A percentile compares a stretch with the other conserved stretches of the same genome.
phyloP scores from a whole-genome alignment of 2,329 filamentous ascomycete genomes.

The Massarina eburnea region DNA sequence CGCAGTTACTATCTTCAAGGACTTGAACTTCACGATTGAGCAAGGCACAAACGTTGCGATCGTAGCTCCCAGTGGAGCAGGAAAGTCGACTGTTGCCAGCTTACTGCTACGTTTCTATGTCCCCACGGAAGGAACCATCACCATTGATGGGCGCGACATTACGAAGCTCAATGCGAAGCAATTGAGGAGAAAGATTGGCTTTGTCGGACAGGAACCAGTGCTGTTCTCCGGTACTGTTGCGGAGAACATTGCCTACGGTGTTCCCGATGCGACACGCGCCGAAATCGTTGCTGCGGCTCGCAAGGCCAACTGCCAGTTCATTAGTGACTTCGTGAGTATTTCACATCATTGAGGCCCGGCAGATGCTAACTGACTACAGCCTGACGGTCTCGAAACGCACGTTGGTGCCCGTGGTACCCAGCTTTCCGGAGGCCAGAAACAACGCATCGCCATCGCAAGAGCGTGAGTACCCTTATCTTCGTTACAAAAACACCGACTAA shows the following conservation, averaged over 20 bases:
- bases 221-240: slow-evolving; percentile 83
- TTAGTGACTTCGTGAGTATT: slow-evolving; percentile 77
- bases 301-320: slow-evolving; percentile 94
- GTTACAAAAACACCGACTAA: background rate
- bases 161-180: slow-evolving; percentile 90
- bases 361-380: slow-evolving; percentile 48
- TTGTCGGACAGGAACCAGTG: slow-evolving; percentile 94
- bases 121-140: slow-evolving; percentile 74
- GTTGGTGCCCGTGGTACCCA: slow-evolving; percentile 92
- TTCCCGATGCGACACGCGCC: slow-evolving; percentile 71
- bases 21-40: slow-evolving; percentile 86
- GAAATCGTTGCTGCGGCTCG: slow-evolving; percentile 86
- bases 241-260: slow-evolving; percentile 90
- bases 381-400: slow-evolving; percentile 90
- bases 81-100: slow-evolving; percentile 95
- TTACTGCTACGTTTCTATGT: slow-evolving; percentile 89
- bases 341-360: background rate
- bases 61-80: slow-evolving; percentile 92
- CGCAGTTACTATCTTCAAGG: slow-evolving; percentile 86
- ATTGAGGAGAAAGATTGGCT: slow-evolving; percentile 85
- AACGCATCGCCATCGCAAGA: slow-evolving; percentile 94
- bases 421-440: slow-evolving; percentile 94
- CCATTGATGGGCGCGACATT: slow-evolving; percentile 83
- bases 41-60: slow-evolving; percentile 94
- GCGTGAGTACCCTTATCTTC: slow-evolving; percentile 48